A percentile compares a stretch with the other conserved stretches of the same genome.
These are phyloP conservation scores for Bromus sterilis DNA, from an alignment of 176 grass and related monocot species.

Conservation along the genomic window DNA sequence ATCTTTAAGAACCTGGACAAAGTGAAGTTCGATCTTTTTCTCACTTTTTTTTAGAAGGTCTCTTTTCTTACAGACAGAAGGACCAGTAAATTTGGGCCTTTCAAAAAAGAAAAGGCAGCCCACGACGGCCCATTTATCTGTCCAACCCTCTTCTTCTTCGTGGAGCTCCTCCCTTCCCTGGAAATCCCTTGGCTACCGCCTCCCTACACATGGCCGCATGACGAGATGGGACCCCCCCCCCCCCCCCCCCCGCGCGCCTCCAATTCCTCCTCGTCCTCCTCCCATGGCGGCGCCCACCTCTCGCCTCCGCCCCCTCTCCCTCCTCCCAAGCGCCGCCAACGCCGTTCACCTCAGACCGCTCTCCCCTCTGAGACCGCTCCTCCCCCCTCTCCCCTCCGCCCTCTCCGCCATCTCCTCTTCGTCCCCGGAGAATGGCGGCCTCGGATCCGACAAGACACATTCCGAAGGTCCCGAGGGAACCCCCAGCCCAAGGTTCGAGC, in stretches of 20 bases:
- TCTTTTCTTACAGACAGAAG: too few relatives aligned
- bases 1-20: too few relatives aligned
- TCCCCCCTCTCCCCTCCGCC: neutral
- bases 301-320: neutral
- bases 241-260: too few relatives aligned
- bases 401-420: neutral
- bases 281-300: neutral
- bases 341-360: neutral
- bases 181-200: neutral
- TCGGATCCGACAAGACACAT: neutral
- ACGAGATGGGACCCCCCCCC: neutral
- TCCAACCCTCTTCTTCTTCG: too few relatives aligned
- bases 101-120: too few relatives aligned
- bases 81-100: too few relatives aligned
- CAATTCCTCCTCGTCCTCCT: neutral
- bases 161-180: neutral
- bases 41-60: too few relatives aligned
- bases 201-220: neutral
- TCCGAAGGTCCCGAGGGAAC: neutral
- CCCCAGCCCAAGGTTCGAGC: neutral
- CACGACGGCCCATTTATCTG: too few relatives aligned
- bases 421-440: neutral
- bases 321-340: neutral
- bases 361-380: neutral
- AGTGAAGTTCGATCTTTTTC: too few relatives aligned